Evolutionary conservation across 2,329 filamentous ascomycete genomes (phyloP).

Genomic region (Ophiocordyceps camponoti-floridani): DNA sequence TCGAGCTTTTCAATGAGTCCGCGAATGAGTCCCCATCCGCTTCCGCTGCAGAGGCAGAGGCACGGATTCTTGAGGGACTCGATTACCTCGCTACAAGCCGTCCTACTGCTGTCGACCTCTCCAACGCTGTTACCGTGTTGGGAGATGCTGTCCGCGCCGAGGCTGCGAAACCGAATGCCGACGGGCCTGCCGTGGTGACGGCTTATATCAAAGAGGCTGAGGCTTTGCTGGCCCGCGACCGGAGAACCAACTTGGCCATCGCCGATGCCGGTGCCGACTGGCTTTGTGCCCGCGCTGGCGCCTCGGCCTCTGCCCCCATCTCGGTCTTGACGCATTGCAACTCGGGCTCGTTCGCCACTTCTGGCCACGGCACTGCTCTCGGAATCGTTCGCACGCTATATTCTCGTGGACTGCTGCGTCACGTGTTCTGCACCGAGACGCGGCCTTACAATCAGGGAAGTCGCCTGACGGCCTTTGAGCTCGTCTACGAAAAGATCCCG

Average conservation of each 20-base stretch:
- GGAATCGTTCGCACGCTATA: constrained; percentile 82
- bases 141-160: constrained; percentile 40
- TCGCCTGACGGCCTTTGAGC: constrained; percentile 82
- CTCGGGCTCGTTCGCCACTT: constrained; percentile 89
- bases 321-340: constrained; percentile 97
- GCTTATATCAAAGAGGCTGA: constrained; percentile 70
- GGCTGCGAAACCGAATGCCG: constrained; percentile 24
- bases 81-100: constrained; percentile 78
- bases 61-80: constrained; percentile 58
- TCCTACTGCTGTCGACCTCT: constrained; percentile 87
- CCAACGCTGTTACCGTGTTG: constrained; percentile 72
- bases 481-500: constrained; percentile 86
- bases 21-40: constrained; percentile 25
- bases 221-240: constrained; percentile 71
- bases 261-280: constrained; percentile 70
- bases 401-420: constrained; percentile 44
- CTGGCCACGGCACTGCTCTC: constrained; percentile 90
- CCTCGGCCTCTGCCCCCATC: constrained; percentile 30
- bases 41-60: constrained; percentile 37
- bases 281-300: constrained; percentile 44
- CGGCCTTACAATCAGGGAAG: constrained; percentile 96
- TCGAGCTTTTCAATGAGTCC: constrained; percentile 48
- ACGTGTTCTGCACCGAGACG: constrained; percentile 93
- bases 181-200: constrained; percentile 34
- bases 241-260: constrained; percentile 73